These are phyloP conservation scores for Trichoderma sp. DNA, from an alignment of 2,329 filamentous ascomycete genomes.

Conservation along the genomic window DNA sequence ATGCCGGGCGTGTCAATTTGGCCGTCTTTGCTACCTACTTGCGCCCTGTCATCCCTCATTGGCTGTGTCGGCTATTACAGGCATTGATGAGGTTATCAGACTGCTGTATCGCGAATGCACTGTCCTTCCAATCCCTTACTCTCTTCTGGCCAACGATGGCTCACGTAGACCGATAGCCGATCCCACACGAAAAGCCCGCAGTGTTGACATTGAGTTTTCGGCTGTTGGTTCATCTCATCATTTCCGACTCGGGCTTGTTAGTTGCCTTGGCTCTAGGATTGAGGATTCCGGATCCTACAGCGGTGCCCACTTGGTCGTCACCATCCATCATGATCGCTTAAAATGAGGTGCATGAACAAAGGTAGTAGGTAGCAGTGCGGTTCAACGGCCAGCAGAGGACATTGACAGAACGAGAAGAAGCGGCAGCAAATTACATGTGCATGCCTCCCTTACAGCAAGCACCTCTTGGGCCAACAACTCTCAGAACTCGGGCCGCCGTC, in stretches of 20 bases:
- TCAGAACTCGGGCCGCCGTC: neutral
- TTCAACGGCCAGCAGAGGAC: too few species aligned
- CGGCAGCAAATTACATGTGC: too few species aligned
- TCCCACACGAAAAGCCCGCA: neutral
- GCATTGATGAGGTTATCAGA: too few species aligned
- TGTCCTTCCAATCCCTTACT: neutral
- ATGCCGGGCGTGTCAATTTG: neutral
- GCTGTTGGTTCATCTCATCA: constrained; percentile 1
- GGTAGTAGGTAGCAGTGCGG: too few species aligned
- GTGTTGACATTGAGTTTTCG: neutral
- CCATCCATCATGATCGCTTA: constrained; percentile 3
- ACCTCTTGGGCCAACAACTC: too few species aligned
- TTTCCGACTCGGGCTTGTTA: neutral
- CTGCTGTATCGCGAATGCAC: neutral
- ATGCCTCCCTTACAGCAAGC: too few species aligned
- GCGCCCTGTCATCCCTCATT: constrained; percentile 5
- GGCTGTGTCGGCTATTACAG: constrained; percentile 7
- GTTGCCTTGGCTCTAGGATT: constrained; percentile 2
- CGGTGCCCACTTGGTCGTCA: constrained; percentile 6
- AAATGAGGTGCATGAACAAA: neutral
- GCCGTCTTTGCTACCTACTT: neutral
- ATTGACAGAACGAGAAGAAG: too few species aligned
- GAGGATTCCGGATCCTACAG: constrained; percentile 11
- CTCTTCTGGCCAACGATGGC: neutral
- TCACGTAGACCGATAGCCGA: constrained; percentile 7